Evolutionary conservation across 345 rosid species (phyloP), one percentile per base, ranked within the genome.

Genomic region (Mercurialis annua): DNA sequence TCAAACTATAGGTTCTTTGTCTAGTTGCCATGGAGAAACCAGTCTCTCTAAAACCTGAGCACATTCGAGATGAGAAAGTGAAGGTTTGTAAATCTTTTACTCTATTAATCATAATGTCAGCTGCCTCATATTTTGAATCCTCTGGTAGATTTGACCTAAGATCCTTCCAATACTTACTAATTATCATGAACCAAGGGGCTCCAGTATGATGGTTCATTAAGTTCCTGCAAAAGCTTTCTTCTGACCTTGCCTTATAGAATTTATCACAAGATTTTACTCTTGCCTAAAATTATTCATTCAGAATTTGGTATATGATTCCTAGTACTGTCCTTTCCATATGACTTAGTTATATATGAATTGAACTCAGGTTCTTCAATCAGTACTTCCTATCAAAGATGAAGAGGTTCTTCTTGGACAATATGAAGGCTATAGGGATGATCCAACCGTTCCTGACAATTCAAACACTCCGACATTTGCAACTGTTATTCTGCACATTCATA

Each of bases 21-120:
- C 93, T 95, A 48, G 86, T 95, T 52, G 97, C 92, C 29, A 94
- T 94, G 99, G 98, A 94, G 83, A 94, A 94, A 83, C 99, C 99
- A 0, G 61, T 94, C 67, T 94, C 97, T 71, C 92, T 94, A 67
- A 94, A 87, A 69, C 99, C 99, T 17, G 99, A 94, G 87, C 90
- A 88, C 81, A 92, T 95, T 47, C 92, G 98, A 2, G 98, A 95
- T 79, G 98, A 89, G 83, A 95, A 95, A 89, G 99, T 95, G 82
- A 95, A 95, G 99, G 99, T 86, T 63, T 21, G 57, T 70, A n/a
- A n/a, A 50, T 64, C 55, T 26, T 67, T 62, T 12, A 55, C 51
- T 11, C 62, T 46, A 24, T 63, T 36, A 47, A 61, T 26, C 53
- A 33, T 75, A 66, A 42, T 30, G 42, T 40, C 47, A 56, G 54